Conservation (phyloP, 1,284 basidiomycete species). For the Vanrija humicola region DNA sequence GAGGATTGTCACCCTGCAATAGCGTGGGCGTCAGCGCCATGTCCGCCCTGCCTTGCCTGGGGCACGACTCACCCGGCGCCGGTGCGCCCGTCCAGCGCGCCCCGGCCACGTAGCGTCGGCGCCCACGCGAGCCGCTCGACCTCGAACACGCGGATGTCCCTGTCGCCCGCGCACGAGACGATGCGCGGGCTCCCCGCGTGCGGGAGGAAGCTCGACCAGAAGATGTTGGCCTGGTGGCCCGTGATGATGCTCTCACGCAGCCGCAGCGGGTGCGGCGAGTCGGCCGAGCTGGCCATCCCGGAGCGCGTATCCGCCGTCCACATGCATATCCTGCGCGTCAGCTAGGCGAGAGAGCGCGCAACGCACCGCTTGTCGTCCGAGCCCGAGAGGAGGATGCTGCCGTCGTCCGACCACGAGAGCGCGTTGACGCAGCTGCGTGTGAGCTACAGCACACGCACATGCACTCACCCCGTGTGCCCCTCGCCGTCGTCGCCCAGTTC, state of each 20-base stretch:
- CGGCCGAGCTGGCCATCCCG: background rate
- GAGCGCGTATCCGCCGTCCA: conserved; percentile 57
- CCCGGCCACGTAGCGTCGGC: conserved; percentile 29
- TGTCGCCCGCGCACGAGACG: conserved; percentile 73
- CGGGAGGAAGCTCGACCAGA: conserved; percentile 78
- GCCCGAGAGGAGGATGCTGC: conserved; percentile 67
- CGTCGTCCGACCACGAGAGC: conserved; percentile 73
- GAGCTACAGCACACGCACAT: background rate
- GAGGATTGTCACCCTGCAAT: conserved; percentile 54
- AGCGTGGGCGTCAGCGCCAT: no score
- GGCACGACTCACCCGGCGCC: conserved; percentile 41
- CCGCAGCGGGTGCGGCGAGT: conserved; percentile 61
- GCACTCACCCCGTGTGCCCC: conserved; percentile 37
- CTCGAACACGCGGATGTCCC: conserved; percentile 77
- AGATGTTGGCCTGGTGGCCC: conserved; percentile 82
- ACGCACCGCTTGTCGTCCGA: conserved; percentile 78
- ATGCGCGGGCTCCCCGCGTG: conserved; percentile 42
- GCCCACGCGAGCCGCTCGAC: conserved; percentile 55
- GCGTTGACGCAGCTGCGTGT: conserved; percentile 67
- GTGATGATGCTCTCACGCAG: conserved; percentile 61
- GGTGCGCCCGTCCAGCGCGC: conserved; percentile 14
- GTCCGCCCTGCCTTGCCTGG: no score
- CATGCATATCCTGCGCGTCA: conserved; percentile 58
- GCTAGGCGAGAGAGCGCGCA: conserved; percentile 21
- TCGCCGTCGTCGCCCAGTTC: conserved; percentile 30